Evolutionary conservation across 805 yeast genomes (phyloP).

Genomic region (Saccharomycopsis lassenensis): DNA sequence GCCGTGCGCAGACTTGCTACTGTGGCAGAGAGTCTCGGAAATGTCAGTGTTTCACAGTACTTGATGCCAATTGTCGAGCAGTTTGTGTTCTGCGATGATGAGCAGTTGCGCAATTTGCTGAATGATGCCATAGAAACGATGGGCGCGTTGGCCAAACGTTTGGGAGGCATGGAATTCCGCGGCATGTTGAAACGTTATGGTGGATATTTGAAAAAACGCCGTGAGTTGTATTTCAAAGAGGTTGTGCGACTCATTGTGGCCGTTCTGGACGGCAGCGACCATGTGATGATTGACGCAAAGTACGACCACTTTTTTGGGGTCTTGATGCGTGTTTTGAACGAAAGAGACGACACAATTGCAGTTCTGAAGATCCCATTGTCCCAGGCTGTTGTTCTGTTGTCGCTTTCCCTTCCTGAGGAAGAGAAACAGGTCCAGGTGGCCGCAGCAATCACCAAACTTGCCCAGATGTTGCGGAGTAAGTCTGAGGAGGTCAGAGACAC

Average conservation of each 20-base stretch:
- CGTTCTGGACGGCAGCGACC: too few relatives aligned
- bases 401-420: conserved; percentile 50
- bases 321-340: conserved; percentile 44
- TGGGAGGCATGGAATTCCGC: conserved; percentile 72
- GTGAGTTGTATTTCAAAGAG: conserved; percentile 43
- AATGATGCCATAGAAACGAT: conserved; percentile 59
- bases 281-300: too few relatives aligned
- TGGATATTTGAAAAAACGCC: conserved; percentile 34
- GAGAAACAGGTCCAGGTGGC: conserved; percentile 55
- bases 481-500: conserved; percentile 84
- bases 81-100: conserved; percentile 47
- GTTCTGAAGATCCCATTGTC: conserved; percentile 68
- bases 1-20: conserved; percentile 61
- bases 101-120: conserved; percentile 46
- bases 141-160: conserved; percentile 41
- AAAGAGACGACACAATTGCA: conserved; percentile 70
- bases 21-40: conserved; percentile 35
- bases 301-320: too few relatives aligned
- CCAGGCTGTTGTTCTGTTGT: conserved; percentile 63
- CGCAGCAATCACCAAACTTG: conserved; percentile 72
- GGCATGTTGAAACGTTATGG: conserved; percentile 66
- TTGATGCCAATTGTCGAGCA: conserved; percentile 78
- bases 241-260: conserved; percentile 48
- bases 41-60: conserved; percentile 61
- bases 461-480: conserved; percentile 78